Base-by-base conservation (phyloP, 371 early-diverging fungal genomes). In the Saksenaea vasiformis region DNA sequence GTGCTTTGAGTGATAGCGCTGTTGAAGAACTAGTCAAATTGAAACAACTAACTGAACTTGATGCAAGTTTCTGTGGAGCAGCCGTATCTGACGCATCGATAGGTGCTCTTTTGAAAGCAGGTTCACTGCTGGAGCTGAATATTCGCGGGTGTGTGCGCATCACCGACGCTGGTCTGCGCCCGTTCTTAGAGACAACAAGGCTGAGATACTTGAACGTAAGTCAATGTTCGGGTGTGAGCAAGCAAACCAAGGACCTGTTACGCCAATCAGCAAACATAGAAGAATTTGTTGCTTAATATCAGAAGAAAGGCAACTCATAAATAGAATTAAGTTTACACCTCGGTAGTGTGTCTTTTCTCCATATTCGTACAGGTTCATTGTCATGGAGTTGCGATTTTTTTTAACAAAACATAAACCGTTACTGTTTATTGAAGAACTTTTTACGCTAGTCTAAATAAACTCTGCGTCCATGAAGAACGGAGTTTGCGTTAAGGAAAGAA, bases 61-160 rank as follows among this genome's bases (percentile, higher is more conserved):
- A 93, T 63, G 66, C 85, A 3, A 85, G 86, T 14, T 93, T 87
- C 61, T 93, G 94, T 74, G 92, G 93, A 3, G 77, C 83, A 5
- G 91, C 92, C 0, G 90, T 93, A 0, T 90, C 91, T 7, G 91
- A 92, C 71, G 72, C 83, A 1, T 78, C 78, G 15, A 70, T 90
- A 9, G 57, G 67, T 17, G 67, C 63, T 1, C 56, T 93, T 10
- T 41, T 76, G 9, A 60, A 69, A 36, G 34, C 54, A 1, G 26
- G 27, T 7, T 58, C 68, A 3, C 36, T 69, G 15, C 19, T 31
- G 5, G 8, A 19, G 0, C 53, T 73, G 24, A 69, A 62, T 54
- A 28, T 73, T 1, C 65, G 73, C 1, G 90, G 90, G 8, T 92
- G 91, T 68, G 80, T 91, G 4, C 84, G 88, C 19, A 70, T 91